These are phyloP conservation scores for Cladosporium sp. DNA, from an alignment of 2,329 filamentous ascomycete genomes.

Conservation along the genomic window DNA sequence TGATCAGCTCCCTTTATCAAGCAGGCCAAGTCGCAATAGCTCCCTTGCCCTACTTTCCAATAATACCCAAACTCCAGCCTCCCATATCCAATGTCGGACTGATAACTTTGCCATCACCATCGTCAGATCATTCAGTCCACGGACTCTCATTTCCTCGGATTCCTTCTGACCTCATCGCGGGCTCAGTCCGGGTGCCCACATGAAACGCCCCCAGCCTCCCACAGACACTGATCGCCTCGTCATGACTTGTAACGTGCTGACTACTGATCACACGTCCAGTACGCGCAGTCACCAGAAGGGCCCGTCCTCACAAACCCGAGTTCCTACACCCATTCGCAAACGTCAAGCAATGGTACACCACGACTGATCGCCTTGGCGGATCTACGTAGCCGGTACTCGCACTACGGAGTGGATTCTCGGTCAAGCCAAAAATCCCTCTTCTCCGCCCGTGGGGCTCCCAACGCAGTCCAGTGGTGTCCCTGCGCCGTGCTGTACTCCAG, in stretches of 20 bases:
- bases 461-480: conserved; percentile 1
- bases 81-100: too few species aligned
- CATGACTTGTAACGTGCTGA: conserved; percentile 11
- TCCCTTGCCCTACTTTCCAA: too few species aligned
- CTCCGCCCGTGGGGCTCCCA: conserved; percentile 11
- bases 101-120: too few species aligned
- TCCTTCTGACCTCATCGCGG: background rate
- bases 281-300: conserved; percentile 4
- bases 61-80: too few species aligned
- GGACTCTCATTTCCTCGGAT: too few species aligned
- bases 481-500: conserved; percentile 10
- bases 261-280: background rate
- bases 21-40: background rate
- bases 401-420: conserved; percentile 9
- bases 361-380: conserved; percentile 10
- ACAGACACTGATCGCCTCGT: background rate
- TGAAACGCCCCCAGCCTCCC: conserved; percentile 11
- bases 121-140: too few species aligned
- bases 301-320: background rate
- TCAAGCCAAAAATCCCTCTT: conserved; percentile 10
- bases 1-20: background rate
- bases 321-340: background rate
- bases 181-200: conserved; percentile 11
- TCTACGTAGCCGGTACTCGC: conserved; percentile 10
- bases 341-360: background rate